phyloP scores from a whole-genome alignment of 139 green algal species.

The Coelastrella sp. region DNA sequence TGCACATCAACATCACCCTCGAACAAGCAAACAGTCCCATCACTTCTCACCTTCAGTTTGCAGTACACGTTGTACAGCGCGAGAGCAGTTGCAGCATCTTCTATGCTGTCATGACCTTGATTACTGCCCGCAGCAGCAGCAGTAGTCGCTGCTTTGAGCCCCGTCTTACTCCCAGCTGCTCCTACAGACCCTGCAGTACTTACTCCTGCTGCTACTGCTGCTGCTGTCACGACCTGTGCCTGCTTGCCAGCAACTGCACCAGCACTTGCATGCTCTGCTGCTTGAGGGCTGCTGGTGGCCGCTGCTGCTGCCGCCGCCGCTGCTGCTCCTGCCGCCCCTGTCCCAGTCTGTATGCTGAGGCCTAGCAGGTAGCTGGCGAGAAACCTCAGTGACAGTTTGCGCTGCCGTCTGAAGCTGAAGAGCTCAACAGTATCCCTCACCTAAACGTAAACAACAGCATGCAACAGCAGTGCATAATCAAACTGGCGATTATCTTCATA shows the following conservation, averaged over 20 bases:
- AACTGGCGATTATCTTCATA: too few species aligned
- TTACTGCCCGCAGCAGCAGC: background rate
- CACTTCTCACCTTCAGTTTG: slow-evolving; percentile 56
- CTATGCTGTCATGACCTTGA: slow-evolving; percentile 88
- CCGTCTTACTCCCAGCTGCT: background rate
- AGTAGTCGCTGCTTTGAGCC: slow-evolving; percentile 9
- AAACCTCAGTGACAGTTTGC: slow-evolving; percentile 94
- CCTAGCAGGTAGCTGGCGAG: slow-evolving; percentile 90
- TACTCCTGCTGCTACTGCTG: background rate
- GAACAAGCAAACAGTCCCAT: too few species aligned
- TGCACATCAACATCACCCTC: too few species aligned
- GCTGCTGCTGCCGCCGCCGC: slow-evolving; percentile 30
- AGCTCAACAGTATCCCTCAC: slow-evolving; percentile 96
- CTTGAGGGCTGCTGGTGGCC: background rate
- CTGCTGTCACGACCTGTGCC: background rate
- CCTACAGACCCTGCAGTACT: background rate
- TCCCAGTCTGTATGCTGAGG: slow-evolving; percentile 79
- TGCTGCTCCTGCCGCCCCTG: slow-evolving; percentile 16
- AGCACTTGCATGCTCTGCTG: too few species aligned
- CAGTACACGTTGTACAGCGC: slow-evolving; percentile 86
- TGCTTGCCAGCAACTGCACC: background rate
- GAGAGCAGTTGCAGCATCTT: slow-evolving; percentile 94
- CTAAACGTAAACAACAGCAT: slow-evolving; percentile 53
- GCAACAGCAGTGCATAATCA: background rate
- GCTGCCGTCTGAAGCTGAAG: slow-evolving; percentile 85